Evolutionary conservation across 345 rosid species (phyloP), one percentile per base, ranked within the genome.

Genomic region (Zanthoxylum bungeanum): DNA sequence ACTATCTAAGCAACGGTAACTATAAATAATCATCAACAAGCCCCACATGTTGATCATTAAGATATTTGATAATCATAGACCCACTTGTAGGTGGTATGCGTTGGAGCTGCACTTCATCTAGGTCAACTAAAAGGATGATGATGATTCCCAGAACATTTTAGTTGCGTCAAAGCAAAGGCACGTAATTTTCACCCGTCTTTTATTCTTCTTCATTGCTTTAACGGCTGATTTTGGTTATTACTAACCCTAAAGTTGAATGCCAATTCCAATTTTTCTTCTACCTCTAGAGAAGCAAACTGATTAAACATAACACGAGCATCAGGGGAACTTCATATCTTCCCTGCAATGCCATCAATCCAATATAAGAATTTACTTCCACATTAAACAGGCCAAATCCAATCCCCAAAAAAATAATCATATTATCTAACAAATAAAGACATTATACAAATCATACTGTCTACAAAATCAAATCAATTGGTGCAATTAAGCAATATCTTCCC

Each of bases 151-250:
- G 22, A 27, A 47, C 19, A 62, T 34, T 22, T 58, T 59, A 47
- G 57, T 64, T 28, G 75, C 75, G 63, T 71, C 59, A 11, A 66
- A 60, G 72, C 59, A 60, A 77, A 72, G 69, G 36, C 58, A 52
- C 31, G 36, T 64, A 65, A 49, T 63, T 50, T 77, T n/a, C 14
- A 47, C 73, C 76, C 50, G 56, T 33, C 69, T 36, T 9, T 31
- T 58, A 17, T 57, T 52, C 33, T 77, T 60, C 72, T 30, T 22
- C 46, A n/a, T 22, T 17, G 12, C 24, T 28, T 64, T 4, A 49
- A 57, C 42, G 4, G 24, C 24, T 37, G 31, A 44, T 49, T 50
- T 53, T 64, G 61, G 50, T 61, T 22, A 4, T 21, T 3, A 56
- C 5, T 60, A 21, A 58, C 34, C 22, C 12, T 17, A 25, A 19